These are phyloP conservation scores for Xylariaceae sp. DNA, from an alignment of 2,329 filamentous ascomycete genomes.

Conservation along the genomic window DNA sequence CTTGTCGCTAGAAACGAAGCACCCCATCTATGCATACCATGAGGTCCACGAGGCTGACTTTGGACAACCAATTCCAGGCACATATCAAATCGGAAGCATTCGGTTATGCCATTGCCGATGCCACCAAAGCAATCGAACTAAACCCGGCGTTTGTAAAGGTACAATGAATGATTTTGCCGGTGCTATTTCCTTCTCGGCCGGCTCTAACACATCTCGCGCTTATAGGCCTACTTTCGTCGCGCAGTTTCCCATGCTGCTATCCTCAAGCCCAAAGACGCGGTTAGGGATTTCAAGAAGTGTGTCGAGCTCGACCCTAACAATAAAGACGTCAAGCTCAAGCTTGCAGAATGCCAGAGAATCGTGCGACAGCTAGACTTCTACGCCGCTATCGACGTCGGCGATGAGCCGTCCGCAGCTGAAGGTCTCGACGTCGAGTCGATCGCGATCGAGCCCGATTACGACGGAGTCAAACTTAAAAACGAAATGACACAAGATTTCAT, in stretches of 20 bases:
- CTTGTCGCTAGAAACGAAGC: not conserved
- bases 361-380: slow-evolving; percentile 90
- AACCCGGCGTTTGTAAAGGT: slow-evolving; percentile 88
- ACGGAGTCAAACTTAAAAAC: slow-evolving; percentile 70
- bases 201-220: slow-evolving; percentile 9
- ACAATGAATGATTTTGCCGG: slow-evolving; percentile 19
- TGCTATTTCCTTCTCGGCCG: not conserved
- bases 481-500: slow-evolving; percentile 97
- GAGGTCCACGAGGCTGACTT: slow-evolving; percentile 43
- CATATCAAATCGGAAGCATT: slow-evolving; percentile 95
- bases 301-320: slow-evolving; percentile 81
- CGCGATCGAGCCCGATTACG: slow-evolving; percentile 74
- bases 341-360: slow-evolving; percentile 90
- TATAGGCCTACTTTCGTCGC: slow-evolving; percentile 85
- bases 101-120: slow-evolving; percentile 86
- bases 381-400: slow-evolving; percentile 87
- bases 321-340: slow-evolving; percentile 84
- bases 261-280: slow-evolving; percentile 77
- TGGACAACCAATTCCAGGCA: slow-evolving; percentile 48
- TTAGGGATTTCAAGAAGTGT: slow-evolving; percentile 88
- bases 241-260: slow-evolving; percentile 90
- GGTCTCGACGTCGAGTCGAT: slow-evolving; percentile 86
- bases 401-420: slow-evolving; percentile 87
- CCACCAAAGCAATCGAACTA: slow-evolving; percentile 83
- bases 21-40: slow-evolving; percentile 2